A percentile compares a stretch with the other conserved stretches of the same genome.
Evolutionary conservation across 2,329 filamentous ascomycete genomes (phyloP).

Genomic region (Colletotrichum sp.): DNA sequence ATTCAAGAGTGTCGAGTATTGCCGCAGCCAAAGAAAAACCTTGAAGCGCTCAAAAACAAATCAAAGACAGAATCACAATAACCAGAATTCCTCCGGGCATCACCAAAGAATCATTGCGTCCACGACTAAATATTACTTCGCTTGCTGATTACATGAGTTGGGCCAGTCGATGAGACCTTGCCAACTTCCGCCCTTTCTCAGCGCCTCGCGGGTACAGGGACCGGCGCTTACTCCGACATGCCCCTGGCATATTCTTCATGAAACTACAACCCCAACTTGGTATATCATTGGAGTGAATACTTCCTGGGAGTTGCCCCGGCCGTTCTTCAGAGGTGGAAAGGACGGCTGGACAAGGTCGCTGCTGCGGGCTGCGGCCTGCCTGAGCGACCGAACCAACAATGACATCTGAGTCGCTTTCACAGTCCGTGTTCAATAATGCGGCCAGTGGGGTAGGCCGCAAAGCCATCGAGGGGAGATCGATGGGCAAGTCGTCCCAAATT

Average conservation of each 20-base stretch:
- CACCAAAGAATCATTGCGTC: neutral
- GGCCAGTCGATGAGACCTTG: neutral
- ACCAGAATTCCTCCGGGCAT: accelerated
- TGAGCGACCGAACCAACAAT: neutral
- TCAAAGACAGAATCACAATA: neutral
- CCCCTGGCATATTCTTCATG: neutral
- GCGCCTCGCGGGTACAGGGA: neutral
- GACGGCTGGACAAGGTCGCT: neutral
- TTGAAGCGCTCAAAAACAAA: neutral
- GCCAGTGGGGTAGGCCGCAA: neutral
- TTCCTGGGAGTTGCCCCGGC: neutral
- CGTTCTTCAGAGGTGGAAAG: neutral
- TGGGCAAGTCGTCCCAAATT: accelerated
- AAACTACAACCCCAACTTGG: neutral
- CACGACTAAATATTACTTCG: neutral
- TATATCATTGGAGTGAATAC: neutral
- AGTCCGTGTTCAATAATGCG: neutral
- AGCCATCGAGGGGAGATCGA: neutral
- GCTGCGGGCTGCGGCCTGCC: neutral
- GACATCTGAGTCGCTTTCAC: neutral
- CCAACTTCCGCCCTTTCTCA: neutral
- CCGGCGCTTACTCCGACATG: neutral
- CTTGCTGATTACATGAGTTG: neutral
- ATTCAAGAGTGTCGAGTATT: neutral
- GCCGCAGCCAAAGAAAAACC: neutral